A percentile compares a stretch with the other conserved stretches of the same genome.
These are phyloP conservation scores for Notholithocarpus densiflorus DNA, from an alignment of 306 rosid species.

Conservation along the genomic window DNA sequence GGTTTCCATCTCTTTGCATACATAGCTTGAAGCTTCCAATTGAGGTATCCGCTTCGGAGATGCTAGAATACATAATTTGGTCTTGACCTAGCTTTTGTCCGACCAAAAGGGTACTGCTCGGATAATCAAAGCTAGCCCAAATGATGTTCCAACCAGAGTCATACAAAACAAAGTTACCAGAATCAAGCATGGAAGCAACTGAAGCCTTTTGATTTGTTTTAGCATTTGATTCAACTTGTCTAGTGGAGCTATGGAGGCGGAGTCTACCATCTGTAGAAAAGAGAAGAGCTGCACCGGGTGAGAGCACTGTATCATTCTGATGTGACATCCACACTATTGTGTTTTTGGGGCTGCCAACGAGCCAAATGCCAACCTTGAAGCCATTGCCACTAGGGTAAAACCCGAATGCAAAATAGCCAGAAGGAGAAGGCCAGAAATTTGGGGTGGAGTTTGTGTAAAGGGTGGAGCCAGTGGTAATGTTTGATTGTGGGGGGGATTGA, in stretches of 20 bases:
- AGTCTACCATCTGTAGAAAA: neutral
- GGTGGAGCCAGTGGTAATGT: neutral
- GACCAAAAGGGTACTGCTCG: neutral
- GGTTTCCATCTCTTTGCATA: neutral
- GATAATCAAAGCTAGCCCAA: neutral
- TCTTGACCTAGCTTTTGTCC: neutral
- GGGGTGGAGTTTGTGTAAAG: neutral
- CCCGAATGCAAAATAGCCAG: neutral
- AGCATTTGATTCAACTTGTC: neutral
- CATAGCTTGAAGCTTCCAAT: neutral
- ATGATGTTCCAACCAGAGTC: neutral
- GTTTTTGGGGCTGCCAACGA: neutral
- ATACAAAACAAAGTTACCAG: neutral
- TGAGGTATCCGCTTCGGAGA: neutral
- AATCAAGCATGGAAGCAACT: conserved; percentile 2
- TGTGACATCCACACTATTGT: neutral
- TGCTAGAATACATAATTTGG: neutral
- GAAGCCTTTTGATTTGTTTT: neutral
- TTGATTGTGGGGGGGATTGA: neutral
- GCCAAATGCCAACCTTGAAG: neutral
- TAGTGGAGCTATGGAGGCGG: neutral
- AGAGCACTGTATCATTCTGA: neutral
- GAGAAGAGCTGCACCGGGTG: neutral
- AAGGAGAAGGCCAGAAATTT: conserved; percentile 1
- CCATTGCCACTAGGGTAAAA: neutral